Evolutionary conservation across 805 yeast genomes (phyloP), one percentile per base, ranked within the genome.

Genomic region (Ogataea paraovalis): DNA sequence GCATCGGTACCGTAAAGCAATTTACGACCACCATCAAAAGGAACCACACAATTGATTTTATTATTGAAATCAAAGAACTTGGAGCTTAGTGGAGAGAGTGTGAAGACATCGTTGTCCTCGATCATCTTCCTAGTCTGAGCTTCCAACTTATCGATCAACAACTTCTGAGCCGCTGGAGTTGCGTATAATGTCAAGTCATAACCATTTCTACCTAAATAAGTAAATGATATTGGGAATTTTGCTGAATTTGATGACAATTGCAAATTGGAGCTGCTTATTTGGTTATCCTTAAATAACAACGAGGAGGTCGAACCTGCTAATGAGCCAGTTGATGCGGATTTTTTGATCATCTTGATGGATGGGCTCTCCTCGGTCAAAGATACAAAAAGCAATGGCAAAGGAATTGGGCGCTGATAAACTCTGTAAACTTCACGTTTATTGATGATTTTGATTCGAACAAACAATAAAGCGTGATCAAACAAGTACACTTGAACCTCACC

Each of bases 11-110:
- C 98, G 60, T 87, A 91, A 32, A 94, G 65, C 54, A 91, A 69
- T 62, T 91, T 87, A 54, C 96, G 79, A 19, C 98, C 98, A 45
- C 97, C 97, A 61, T 94, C 96, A 65, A 87, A 85, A 30, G 97
- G 96, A 36, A 87, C 90, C 25, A 90, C 92, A 71, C 97, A 90
- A 61, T 88, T 90, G 57, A 92, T 87, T 51, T 85, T 79, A 61
- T 91, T 82, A 19, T 74, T 75, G 42, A 82, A 80, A 54, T 82
- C 89, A 66, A 91, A 91, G 59, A 81, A 80, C 51, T 85, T 75
- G 21, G 88, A 83, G 53, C 85, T 87, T 46, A 88, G 74, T 51
- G 89, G 85, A 16, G 83, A 81, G 53, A 85, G 70, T 1, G 94
- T 83, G 65, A 86, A 90, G 52, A 92, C 85, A 56, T 89, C 94